phyloP scores from a whole-genome alignment of 768 basidiomycete genomes.

The Tricholoma saponaceum region DNA sequence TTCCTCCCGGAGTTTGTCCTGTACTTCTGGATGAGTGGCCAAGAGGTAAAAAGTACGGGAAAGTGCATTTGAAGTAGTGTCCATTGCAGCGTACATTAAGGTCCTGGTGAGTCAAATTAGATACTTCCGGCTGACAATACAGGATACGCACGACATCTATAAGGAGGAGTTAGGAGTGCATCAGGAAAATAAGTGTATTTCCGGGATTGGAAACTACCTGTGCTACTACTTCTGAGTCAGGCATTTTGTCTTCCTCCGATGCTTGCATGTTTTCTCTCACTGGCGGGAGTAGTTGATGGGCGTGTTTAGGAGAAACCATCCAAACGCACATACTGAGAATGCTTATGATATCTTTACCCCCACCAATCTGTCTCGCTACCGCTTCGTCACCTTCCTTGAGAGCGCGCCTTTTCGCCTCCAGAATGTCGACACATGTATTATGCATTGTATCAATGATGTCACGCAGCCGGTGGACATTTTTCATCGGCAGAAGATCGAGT shows the following conservation, averaged over 20 bases:
- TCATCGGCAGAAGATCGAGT: conserved; percentile 8
- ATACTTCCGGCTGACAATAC: background rate
- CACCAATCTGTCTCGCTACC: conserved; percentile 22
- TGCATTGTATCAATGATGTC: conserved; percentile 13
- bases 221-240: conserved; percentile 29
- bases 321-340: conserved; percentile 14
- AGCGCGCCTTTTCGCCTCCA: background rate
- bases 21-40: conserved; percentile 22
- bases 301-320: background rate
- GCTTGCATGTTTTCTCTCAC: conserved; percentile 32
- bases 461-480: conserved; percentile 5
- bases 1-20: conserved; percentile 34
- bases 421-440: conserved; percentile 8
- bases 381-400: conserved; percentile 4
- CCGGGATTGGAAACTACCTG: conserved; percentile 19
- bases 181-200: background rate
- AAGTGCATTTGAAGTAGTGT: conserved; percentile 39
- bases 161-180: background rate
- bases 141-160: conserved; percentile 10
- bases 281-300: conserved; percentile 2
- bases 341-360: conserved; percentile 28
- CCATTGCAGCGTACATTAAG: conserved; percentile 33
- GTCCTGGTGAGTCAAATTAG: conserved; percentile 8
- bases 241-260: conserved; percentile 25
- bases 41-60: conserved; percentile 31